A percentile compares a stretch with the other conserved stretches of the same genome.
phyloP scores from a whole-genome alignment of 495 filamentous ascomycete genomes.

The Podospora pseudopauciseta region DNA sequence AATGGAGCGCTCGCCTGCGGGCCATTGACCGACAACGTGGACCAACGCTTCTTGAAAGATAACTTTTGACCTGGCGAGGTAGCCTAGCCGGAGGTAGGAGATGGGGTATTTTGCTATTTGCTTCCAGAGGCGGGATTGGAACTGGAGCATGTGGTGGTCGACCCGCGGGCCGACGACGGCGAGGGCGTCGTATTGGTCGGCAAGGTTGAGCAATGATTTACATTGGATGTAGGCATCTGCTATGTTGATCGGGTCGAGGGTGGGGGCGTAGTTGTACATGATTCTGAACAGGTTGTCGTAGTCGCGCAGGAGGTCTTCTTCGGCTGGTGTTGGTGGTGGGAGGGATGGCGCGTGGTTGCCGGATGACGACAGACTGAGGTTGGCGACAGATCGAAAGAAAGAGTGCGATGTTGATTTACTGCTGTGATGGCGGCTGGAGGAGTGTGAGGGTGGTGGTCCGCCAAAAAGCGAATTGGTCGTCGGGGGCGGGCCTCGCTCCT shows the following conservation, averaged over 20 bases:
- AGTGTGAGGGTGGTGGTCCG: constrained; percentile 26
- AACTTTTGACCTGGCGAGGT: constrained; percentile 73
- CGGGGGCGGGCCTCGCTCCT: constrained; percentile 33
- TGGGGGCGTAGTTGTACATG: constrained; percentile 86
- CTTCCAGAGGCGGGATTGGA: constrained; percentile 83
- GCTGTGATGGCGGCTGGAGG: constrained; percentile 8
- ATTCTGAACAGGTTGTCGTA: constrained; percentile 92
- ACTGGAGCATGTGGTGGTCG: constrained; percentile 88
- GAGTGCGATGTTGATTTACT: constrained; percentile 50
- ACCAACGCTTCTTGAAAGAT: constrained; percentile 89
- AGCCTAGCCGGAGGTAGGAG: constrained; percentile 84
- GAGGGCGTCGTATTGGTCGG: constrained; percentile 89
- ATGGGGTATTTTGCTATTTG: constrained; percentile 94
- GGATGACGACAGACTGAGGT: constrained; percentile 53
- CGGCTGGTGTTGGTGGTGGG: constrained; percentile 45
- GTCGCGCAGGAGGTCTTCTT: constrained; percentile 72
- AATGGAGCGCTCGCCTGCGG: constrained; percentile 69
- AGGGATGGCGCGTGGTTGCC: constrained; percentile 23
- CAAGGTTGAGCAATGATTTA: constrained; percentile 77
- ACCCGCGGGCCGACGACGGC: constrained; percentile 83
- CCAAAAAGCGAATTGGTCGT: constrained; percentile 43
- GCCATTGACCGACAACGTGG: constrained; percentile 92
- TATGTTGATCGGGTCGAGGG: constrained; percentile 78
- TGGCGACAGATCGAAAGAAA: constrained; percentile 86
- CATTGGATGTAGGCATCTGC: constrained; percentile 88